Conservation (phyloP, 2,329 filamentous ascomycete genomes). For the Orbilia javanica region DNA sequence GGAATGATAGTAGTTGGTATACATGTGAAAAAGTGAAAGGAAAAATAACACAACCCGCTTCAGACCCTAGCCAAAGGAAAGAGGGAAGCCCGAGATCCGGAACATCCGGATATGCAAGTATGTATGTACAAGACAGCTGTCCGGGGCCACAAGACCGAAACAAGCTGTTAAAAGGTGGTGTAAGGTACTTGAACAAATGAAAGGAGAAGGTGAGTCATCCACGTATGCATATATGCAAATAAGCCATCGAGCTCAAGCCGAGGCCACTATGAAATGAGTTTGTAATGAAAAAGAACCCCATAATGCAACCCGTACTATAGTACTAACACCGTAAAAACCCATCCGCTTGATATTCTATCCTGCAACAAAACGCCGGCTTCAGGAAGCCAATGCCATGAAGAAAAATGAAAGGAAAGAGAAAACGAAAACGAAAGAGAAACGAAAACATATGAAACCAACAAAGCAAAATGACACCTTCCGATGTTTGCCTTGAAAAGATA, state of each 20-base stretch:
- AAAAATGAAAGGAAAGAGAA: not conserved
- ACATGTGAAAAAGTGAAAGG: not conserved
- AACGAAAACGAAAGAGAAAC: not conserved
- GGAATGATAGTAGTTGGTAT: conserved; percentile 14
- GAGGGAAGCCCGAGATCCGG: not conserved
- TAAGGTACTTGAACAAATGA: conserved; percentile 6
- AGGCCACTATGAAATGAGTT: conserved; percentile 4
- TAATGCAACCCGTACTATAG: not conserved
- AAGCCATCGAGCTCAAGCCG: not conserved
- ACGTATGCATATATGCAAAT: not conserved
- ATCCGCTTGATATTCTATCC: conserved; percentile 16
- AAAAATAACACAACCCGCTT: not conserved
- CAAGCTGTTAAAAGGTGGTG: not conserved
- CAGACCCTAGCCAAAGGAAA: not conserved
- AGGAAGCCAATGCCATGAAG: not conserved
- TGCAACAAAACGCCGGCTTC: conserved; percentile 13
- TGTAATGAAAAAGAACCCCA: not conserved
- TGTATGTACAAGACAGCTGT: not conserved
- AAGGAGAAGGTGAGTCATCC: not conserved
- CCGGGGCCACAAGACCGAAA: not conserved
- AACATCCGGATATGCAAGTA: conserved; percentile 14
- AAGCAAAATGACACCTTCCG: conserved; percentile 29
- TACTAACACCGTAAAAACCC: conserved; percentile 17
- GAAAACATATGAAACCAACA: conserved; percentile 20
- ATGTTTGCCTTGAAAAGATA: conserved; percentile 28